Base-by-base conservation (phyloP, 768 basidiomycete genomes). In the Dioszegia hungarica region DNA sequence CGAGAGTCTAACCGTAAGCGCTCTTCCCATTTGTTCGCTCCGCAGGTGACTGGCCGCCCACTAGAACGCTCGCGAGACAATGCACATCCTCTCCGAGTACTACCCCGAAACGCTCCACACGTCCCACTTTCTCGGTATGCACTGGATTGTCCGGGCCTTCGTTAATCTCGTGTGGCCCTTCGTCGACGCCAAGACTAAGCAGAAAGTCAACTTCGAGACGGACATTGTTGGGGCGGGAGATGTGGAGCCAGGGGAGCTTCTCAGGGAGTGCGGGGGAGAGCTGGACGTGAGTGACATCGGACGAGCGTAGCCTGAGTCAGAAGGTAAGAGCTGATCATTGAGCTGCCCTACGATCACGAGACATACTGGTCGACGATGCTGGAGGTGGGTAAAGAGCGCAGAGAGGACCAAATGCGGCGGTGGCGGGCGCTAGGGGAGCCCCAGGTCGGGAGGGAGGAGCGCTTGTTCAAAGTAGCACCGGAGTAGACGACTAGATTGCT, bases 151-250 rank as follows among this genome's bases (percentile, higher is more conserved):
- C 43, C 14, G 31, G 31, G 8, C 31, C 6, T 69, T 75, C 40
- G 46, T 75, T 43, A 74, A 71, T 36, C 34, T 75, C 29, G 62
- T 75, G 56, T 75, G 74, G 74, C 74, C 74, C n/a, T 74, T 75
- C 47, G 70, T 75, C 56, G 74, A 75, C 45, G 61, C 63, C 1
- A 47, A 45, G 6, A 73, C 68, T 14, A 70, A 68, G 50, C 44
- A 49, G 31, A 73, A 64, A 38, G 65, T 68, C 31, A 55, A 58
- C 17, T 59, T 75, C 24, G 50, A 53, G 24, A 20, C 37, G 24
- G 46, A 47, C 31, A 24, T 51, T 2, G 49, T 45, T 5, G 50
- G 52, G 45, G 56, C 58, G 15, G 62, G 64, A 17, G 57, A 59
- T 39, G 56, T 67, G 15, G 60, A 61, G 10, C n/a, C 55, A 12